phyloP scores from a whole-genome alignment of 345 rosid genomes.

The Brassica rapa region DNA sequence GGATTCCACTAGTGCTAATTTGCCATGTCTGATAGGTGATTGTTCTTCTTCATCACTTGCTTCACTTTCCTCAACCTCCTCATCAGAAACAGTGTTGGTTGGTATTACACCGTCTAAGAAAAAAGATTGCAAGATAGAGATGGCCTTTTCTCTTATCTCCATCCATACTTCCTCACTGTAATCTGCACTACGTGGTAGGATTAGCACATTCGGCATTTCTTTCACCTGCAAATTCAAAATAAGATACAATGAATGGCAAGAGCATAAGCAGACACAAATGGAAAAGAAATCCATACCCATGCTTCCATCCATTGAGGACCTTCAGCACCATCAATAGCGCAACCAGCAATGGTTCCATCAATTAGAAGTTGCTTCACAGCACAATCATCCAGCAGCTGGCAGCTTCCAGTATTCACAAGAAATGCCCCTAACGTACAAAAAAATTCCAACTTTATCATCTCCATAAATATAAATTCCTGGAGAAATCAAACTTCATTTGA shows the following conservation, averaged over 20 bases:
- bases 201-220: slow-evolving; percentile 98
- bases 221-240: slow-evolving; percentile 55
- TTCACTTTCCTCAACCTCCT: slow-evolving; percentile 72
- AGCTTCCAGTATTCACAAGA: slow-evolving; percentile 95
- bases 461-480: neutral
- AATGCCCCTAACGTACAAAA: slow-evolving; percentile 67
- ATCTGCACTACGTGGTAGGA: slow-evolving; percentile 98
- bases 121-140: slow-evolving; percentile 78
- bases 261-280: neutral
- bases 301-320: slow-evolving; percentile 99
- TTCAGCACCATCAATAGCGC: slow-evolving; percentile 98
- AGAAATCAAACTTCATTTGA: neutral
- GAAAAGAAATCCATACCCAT: slow-evolving; percentile 64
- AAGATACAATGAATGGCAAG: neutral
- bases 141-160: slow-evolving; percentile 94
- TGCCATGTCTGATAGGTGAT: slow-evolving; percentile 45
- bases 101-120: slow-evolving; percentile 79
- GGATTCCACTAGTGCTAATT: slow-evolving; percentile 50
- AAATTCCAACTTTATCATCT: neutral
- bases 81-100: slow-evolving; percentile 72
- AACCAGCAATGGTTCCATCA: slow-evolving; percentile 95
- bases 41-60: slow-evolving; percentile 47
- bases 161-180: slow-evolving; percentile 99
- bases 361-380: slow-evolving; percentile 88
- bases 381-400: slow-evolving; percentile 94